Evolutionary conservation across 1,284 basidiomycete genomes (phyloP), one percentile per base, ranked within the genome.

Genomic region (Sporisorium exsertum): DNA sequence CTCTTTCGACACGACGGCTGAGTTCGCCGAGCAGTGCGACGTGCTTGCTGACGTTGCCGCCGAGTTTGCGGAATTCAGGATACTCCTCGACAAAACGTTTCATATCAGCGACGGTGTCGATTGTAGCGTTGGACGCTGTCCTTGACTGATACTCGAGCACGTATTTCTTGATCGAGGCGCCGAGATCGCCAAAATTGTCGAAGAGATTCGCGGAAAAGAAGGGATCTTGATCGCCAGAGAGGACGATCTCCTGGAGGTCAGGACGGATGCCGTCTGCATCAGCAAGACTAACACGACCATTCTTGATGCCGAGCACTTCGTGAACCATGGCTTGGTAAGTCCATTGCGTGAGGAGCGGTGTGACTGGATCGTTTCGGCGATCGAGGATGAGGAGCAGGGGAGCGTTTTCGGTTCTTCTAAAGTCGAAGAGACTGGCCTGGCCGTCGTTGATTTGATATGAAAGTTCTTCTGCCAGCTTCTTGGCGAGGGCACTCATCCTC

Each of bases 301-400:
- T 98, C 77, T 93, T 91, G 66, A 99, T 97, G 0, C 94, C 93
- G 12, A 99, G 87, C 13, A 97, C 88, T 85, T 99, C 97, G 82
- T 99, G 97, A 0, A 98, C 96, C 96, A 99, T 98, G 1, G 97
- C 97, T 86, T 99, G 96, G 87, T 99, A 99, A 15, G 97, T 99
- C 97, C 97, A 99, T 86, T 97, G 97, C 1, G 94, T 93, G 29
- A 99, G 88, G n/a, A 99, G 87, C 4, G 97, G 97, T 0, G 97
- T 99, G 16, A 99, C 94, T 2, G 97, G 97, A 84, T 99, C 97
- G 86, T 97, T 97, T 72, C 96, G 88, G 62, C 97, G 90, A 87
- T 99, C 97, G 15, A 90, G 81, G 9, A 90, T 87, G 20, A 90
- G 80, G 8, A 90, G 81, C n/a, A 89, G 77, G 5, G 89, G 89